Evolutionary conservation across 768 basidiomycete genomes (phyloP), one percentile per base, ranked within the genome.

Genomic region (Ramaria sp.): DNA sequence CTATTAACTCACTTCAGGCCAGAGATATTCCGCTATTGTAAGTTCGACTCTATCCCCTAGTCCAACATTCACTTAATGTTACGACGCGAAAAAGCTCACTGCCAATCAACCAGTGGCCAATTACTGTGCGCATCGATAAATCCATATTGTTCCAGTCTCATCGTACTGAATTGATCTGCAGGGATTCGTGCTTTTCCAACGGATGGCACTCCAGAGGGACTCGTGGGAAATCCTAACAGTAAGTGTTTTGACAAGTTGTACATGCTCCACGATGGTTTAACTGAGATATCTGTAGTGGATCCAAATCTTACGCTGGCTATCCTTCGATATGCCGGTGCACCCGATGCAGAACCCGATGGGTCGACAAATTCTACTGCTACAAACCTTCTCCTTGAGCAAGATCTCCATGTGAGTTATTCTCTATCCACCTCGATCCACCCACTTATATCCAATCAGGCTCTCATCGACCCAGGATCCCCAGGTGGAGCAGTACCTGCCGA

Each of bases 21-120:
- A 81, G 61, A 72, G 78, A 15, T 80, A 81, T 61, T 76, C 77
- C 0, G 47, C 47, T 27, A 32, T 48, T 12, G 47, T 48, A 48
- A 48, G 47, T 53, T 15, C 10, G 9, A 13, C n/a, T 16, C 24
- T 16, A 12, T 39, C 41, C 13, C 38, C 7, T 51, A 25, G 39
- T 34, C 1, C 3, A 34, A 8, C 32, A 34, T 8, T 34, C 32
- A 13, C 32, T 47, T 24, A 8, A 16, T 24, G 16, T 38, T 13
- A 12, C 13, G 12, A 27, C 24, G 28, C 32, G n/a, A 62, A 78
- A n/a, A n/a, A n/a, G 48, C 48, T 75, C 5, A 61, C 60, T 47
- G 70, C 71, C 2, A 66, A 69, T 37, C 65, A 70, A 44, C 56
- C 65, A 0, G 56, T 70, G 28, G 65, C 60, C 44, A 75, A 73